Base-by-base conservation (phyloP, 371 early-diverging fungal genomes). In the Mortierella sp. region DNA sequence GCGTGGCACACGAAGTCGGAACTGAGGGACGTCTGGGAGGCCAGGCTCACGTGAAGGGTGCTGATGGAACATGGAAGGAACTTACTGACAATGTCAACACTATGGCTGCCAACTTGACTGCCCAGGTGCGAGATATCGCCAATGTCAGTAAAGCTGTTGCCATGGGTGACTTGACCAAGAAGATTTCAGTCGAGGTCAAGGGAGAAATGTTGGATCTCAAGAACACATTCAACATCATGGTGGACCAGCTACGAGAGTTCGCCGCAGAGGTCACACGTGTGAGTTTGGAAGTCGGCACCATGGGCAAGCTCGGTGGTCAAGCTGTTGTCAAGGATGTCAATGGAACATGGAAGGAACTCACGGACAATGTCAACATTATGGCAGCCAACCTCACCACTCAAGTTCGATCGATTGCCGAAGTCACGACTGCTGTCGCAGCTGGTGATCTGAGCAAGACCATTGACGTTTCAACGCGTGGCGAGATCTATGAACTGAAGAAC, bases 231-330 rank as follows among this genome's bases (percentile, higher is more conserved):
- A 88, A 88, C 60, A 79, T 75, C 44, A 88, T 86, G 87, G 89
- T 91, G 18, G 90, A 88, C 62, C 89, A 88, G 71, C 64, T 87
- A 3, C 85, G 77, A 56, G 88, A 82, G 0, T 90, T 90, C 81
- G 90, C 90, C 1, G 83, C 86, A 0, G 92, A 93, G 64, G 91
- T 93, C 9, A 87, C 86, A 45, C 85, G 87, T 21, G 90, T 91
- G 0, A 85, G 89, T 7, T 64, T 84, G 11, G 89, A 89, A 68
- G 91, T 91, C 48, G 89, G 91, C 3, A 91, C 89, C 0, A 89
- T 87, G 28, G 90, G 90, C 9, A 85, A 84, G 53, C 81, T 91
- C 2, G 86, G 86, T 1, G 85, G 82, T 11, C 82, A 84, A 48
- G 84, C 86, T 4, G 60, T 69, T 37, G 84, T 84, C 25, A 75